Conservation (phyloP, 208 protist genomes). For the Leishmania amazonensis region DNA sequence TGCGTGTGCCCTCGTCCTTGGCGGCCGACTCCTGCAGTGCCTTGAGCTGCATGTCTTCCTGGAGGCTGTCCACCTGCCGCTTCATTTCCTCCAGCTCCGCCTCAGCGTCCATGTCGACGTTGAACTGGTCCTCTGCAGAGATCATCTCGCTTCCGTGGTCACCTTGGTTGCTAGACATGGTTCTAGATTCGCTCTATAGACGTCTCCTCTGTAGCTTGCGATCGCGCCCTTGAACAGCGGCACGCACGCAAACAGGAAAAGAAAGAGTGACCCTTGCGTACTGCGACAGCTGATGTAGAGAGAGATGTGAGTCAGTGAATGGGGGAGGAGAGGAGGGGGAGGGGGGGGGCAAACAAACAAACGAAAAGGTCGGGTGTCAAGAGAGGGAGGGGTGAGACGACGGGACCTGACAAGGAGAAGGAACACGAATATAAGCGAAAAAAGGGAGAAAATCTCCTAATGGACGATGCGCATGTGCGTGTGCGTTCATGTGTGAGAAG, state of each 20-base stretch:
- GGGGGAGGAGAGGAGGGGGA: background rate
- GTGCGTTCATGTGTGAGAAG: background rate
- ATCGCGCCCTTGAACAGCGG: constrained; percentile 5
- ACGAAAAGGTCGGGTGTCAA: background rate
- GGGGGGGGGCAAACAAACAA: background rate
- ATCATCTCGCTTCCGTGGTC: constrained; percentile 24
- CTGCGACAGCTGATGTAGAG: background rate
- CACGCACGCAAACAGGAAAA: constrained; percentile 2
- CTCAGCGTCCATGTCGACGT: constrained; percentile 56
- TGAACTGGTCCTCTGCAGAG: constrained; percentile 44
- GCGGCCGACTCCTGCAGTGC: constrained; percentile 77
- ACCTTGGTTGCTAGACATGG: constrained; percentile 31
- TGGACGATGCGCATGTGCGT: background rate
- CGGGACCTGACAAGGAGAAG: background rate
- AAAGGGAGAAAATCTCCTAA: background rate
- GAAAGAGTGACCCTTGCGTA: background rate
- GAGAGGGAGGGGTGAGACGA: background rate
- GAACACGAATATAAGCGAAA: background rate
- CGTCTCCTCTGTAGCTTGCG: background rate
- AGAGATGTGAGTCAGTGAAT: background rate
- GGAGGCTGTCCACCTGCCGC: constrained; percentile 78
- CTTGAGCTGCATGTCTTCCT: constrained; percentile 88
- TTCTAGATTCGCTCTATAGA: background rate
- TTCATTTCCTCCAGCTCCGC: constrained; percentile 81
- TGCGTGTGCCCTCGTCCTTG: constrained; percentile 83